Conservation (phyloP, 2,329 filamentous ascomycete species). For the Blastomyces emzantsi region DNA sequence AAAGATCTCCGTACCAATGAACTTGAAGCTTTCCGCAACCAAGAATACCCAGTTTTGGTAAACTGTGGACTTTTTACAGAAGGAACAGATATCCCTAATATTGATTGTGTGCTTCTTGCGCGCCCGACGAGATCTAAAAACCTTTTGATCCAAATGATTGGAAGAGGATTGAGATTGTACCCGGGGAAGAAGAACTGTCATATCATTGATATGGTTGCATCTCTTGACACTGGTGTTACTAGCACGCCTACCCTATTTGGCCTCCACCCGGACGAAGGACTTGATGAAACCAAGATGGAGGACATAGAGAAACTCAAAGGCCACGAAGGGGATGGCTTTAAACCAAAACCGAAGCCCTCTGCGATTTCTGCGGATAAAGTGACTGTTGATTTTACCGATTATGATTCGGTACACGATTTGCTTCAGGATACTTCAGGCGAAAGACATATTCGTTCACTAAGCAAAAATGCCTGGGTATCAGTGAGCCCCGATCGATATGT, state of each 20-base stretch:
- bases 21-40: conserved; percentile 64
- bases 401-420: conserved; percentile 83
- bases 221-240: conserved; percentile 71
- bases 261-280: conserved; percentile 69
- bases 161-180: conserved; percentile 77
- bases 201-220: conserved; percentile 91
- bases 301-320: conserved; percentile 49
- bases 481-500: conserved; percentile 62
- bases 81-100: conserved; percentile 94
- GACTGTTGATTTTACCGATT: conserved; percentile 74
- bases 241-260: conserved; percentile 90
- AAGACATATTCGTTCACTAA: conserved; percentile 65
- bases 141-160: conserved; percentile 94
- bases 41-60: conserved; percentile 75
- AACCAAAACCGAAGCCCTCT: conserved; percentile 13
- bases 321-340: conserved; percentile 20
- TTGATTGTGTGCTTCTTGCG: conserved; percentile 84
- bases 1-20: conserved; percentile 58
- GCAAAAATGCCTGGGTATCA: conserved; percentile 72
- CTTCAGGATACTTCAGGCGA: conserved; percentile 74
- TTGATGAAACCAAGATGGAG: conserved; percentile 56
- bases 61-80: conserved; percentile 98
- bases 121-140: conserved; percentile 89
- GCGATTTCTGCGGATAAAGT: conserved; percentile 25
- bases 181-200: conserved; percentile 80